These are phyloP conservation scores for Teunomyces panamensis DNA, from an alignment of 805 yeast species.

Conservation along the genomic window DNA sequence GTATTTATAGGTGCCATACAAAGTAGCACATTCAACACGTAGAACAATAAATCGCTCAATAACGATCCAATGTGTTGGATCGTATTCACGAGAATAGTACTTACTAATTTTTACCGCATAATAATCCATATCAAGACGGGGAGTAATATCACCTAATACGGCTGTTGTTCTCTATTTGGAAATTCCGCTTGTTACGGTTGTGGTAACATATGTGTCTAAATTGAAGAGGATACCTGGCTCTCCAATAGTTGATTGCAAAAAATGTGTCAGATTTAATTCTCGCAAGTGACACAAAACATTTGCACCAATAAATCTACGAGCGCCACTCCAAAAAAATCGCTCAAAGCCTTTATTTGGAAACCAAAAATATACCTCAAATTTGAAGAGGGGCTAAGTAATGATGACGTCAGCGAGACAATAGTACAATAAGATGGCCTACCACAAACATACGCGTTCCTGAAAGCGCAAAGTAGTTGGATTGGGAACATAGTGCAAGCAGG, in stretches of 20 bases:
- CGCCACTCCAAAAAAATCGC: neutral
- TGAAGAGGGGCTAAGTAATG: neutral
- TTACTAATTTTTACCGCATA: no score
- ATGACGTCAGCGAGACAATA: neutral
- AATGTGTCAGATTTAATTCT: neutral
- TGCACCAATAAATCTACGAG: conserved; percentile 1
- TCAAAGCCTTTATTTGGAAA: neutral
- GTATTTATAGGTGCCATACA: neutral
- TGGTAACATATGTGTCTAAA: neutral
- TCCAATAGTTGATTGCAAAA: conserved; percentile 2
- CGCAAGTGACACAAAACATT: conserved; percentile 1
- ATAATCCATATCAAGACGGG: no score
- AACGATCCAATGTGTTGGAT: neutral
- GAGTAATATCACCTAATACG: neutral
- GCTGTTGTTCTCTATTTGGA: neutral
- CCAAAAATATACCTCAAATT: neutral
- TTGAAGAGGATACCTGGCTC: neutral
- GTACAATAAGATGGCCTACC: neutral
- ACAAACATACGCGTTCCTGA: no score
- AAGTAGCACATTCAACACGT: neutral
- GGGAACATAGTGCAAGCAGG: neutral
- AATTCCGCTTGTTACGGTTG: neutral
- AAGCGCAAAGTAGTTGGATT: no score
- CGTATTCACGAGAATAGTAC: neutral
- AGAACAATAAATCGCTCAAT: neutral